A percentile compares a stretch with the other conserved stretches of the same genome.
Evolutionary conservation across 1,139 yeast genomes (phyloP).

Genomic region (Geotrichum bryndzae): DNA sequence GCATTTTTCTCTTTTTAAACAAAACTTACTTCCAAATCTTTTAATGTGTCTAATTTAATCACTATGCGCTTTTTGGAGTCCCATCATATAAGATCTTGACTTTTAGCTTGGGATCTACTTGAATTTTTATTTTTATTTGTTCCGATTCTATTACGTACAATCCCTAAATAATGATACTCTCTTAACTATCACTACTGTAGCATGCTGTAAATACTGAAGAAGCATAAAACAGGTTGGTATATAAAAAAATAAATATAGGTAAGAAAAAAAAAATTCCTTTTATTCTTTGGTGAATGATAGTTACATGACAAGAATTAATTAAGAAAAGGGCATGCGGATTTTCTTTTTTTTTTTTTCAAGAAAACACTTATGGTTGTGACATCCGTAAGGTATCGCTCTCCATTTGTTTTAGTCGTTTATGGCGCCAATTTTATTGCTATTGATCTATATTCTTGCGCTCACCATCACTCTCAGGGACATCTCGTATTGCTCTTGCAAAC

Average conservation of each 20-base stretch:
- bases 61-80: background rate
- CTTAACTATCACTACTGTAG: background rate
- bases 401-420: too few species aligned
- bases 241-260: background rate
- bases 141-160: background rate
- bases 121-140: background rate
- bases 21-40: background rate
- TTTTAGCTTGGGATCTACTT: background rate
- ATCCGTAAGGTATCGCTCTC: too few species aligned
- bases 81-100: background rate
- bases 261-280: too few species aligned
- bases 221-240: background rate
- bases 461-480: background rate
- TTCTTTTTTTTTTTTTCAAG: too few species aligned
- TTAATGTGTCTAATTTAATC: background rate
- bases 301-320: too few species aligned
- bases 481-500: background rate
- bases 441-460: background rate
- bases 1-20: background rate
- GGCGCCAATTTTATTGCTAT: too few species aligned
- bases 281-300: too few species aligned
- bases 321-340: too few species aligned
- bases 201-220: background rate
- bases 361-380: too few species aligned
- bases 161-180: background rate